Evolutionary conservation across 176 grass and related monocot species (phyloP).

Genomic region (Tillandsia leiboldiana): DNA sequence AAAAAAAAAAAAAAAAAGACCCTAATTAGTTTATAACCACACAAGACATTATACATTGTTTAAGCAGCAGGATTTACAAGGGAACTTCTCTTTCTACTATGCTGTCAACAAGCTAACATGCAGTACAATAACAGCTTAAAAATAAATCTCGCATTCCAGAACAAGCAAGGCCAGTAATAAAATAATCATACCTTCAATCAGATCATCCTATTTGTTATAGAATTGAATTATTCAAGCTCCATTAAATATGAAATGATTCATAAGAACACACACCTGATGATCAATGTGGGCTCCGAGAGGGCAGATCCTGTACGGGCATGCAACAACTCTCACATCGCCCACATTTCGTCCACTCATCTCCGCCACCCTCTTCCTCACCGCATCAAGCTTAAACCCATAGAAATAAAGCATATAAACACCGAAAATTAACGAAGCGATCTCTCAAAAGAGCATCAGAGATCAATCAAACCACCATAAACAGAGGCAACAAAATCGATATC

Average conservation of each 20-base stretch:
- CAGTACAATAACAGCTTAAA: no score
- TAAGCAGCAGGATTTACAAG: background rate
- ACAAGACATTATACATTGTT: background rate
- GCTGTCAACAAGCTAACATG: no score
- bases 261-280: constrained; percentile 55
- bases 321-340: constrained; percentile 49
- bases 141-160: no score
- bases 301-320: constrained; percentile 92
- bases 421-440: background rate
- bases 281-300: constrained; percentile 85
- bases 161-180: no score
- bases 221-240: no score
- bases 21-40: no score
- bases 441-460: no score
- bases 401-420: background rate
- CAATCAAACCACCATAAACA: background rate
- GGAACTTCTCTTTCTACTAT: background rate
- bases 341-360: constrained; percentile 42
- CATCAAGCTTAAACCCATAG: constrained; percentile 36
- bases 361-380: constrained; percentile 52
- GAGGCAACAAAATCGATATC: background rate
- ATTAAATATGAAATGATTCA: background rate
- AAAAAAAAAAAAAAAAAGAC: no score
- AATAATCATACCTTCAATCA: no score
- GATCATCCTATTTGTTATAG: no score